A percentile compares a stretch with the other conserved stretches of the same genome.
These are phyloP conservation scores for Serendipita vermifera DNA, from an alignment of 768 basidiomycete genomes.

Conservation along the genomic window DNA sequence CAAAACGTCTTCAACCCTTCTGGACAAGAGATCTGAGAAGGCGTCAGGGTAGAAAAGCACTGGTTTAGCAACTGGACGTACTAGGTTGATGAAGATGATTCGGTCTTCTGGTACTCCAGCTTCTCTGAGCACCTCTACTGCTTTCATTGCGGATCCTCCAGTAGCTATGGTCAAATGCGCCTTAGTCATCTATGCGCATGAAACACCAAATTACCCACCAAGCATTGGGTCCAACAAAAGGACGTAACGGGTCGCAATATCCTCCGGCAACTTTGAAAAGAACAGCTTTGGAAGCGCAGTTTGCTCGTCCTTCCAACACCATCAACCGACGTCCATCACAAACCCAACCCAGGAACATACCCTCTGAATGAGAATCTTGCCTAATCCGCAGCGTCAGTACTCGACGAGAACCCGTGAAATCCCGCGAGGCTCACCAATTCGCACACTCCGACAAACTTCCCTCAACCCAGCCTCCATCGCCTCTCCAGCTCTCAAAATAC, in stretches of 20 bases:
- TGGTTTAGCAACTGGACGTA: conserved; percentile 24
- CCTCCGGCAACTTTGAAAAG: conserved; percentile 86
- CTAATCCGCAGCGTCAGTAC: background rate
- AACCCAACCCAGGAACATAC: conserved; percentile 31
- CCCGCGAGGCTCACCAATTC: conserved; percentile 40
- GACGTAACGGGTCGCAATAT: conserved; percentile 83
- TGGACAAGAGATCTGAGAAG: conserved; percentile 64
- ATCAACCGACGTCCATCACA: background rate
- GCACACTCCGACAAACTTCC: conserved; percentile 85
- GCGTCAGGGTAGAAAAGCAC: background rate
- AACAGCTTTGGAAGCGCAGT: conserved; percentile 88
- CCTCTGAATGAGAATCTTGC: conserved; percentile 95
- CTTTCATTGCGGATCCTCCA: conserved; percentile 95
- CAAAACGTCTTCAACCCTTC: conserved; percentile 81
- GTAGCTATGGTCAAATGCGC: conserved; percentile 42
- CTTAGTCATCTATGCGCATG: background rate
- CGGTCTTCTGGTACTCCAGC: conserved; percentile 89
- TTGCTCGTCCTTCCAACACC: conserved; percentile 72
- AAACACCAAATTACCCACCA: conserved; percentile 37
- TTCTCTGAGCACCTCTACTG: conserved; percentile 84
- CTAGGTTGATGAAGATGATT: conserved; percentile 90
- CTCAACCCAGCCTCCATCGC: conserved; percentile 97
- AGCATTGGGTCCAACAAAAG: conserved; percentile 97
- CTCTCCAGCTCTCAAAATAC: conserved; percentile 90
- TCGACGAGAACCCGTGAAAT: no score